Conservation (phyloP, 306 rosid species). For the Quercus alba region DNA sequence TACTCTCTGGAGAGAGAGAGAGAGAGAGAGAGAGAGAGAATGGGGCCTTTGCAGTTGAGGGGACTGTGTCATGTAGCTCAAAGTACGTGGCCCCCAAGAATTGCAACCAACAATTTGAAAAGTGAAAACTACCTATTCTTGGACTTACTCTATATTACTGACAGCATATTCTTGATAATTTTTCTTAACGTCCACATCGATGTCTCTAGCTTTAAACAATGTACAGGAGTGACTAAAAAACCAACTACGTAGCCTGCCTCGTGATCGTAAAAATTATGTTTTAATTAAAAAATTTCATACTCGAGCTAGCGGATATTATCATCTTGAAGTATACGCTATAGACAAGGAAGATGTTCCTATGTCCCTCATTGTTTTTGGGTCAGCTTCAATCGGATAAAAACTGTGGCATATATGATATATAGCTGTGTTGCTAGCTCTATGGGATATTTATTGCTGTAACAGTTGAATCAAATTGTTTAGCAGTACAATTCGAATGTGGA, state of each 20-base stretch:
- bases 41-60: constrained; percentile 24
- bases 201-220: constrained; percentile 35
- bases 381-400: not conserved
- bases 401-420: not conserved
- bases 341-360: not conserved
- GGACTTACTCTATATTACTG: constrained; percentile 36
- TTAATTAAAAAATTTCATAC: not conserved
- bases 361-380: constrained; percentile 21
- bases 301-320: not conserved
- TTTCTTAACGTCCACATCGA: constrained; percentile 38
- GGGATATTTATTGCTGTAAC: too few species aligned
- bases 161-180: constrained; percentile 20
- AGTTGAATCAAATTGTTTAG: too few species aligned
- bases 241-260: constrained; percentile 63
- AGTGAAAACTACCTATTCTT: constrained; percentile 49
- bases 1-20: not conserved
- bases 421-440: too few species aligned
- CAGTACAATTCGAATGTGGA: too few species aligned
- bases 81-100: constrained; percentile 38
- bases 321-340: not conserved
- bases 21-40: constrained; percentile 6
- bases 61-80: constrained; percentile 20
- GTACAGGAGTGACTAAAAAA: constrained; percentile 50
- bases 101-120: constrained; percentile 33
- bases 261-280: constrained; percentile 40